These are phyloP conservation scores for Wallacemonas sp. DNA, from an alignment of 208 protist genomes.

Conservation along the genomic window DNA sequence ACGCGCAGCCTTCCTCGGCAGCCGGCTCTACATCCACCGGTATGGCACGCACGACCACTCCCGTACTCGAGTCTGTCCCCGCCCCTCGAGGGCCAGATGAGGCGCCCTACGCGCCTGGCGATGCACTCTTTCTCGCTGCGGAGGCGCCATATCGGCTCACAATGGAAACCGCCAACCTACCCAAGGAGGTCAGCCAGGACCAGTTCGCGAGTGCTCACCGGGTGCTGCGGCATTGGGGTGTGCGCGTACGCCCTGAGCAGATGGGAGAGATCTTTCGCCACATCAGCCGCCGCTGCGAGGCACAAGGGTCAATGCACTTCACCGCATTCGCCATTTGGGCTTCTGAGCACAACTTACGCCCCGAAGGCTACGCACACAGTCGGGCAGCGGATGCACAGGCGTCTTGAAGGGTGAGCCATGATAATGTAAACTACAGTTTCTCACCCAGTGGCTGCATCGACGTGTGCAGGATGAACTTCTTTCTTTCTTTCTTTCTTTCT, in stretches of 20 bases:
- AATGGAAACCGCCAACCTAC: conserved; percentile 20
- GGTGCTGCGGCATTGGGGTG: conserved; percentile 53
- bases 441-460: too few species aligned
- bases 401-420: too few species aligned
- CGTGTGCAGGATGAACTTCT: too few species aligned
- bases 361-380: conserved; percentile 43
- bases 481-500: too few species aligned
- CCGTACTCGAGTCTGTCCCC: background rate
- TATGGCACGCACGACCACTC: background rate
- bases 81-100: background rate
- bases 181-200: conserved; percentile 33
- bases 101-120: conserved; percentile 16
- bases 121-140: conserved; percentile 26
- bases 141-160: conserved; percentile 29
- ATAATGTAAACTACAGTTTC: background rate
- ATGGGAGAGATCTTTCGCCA: conserved; percentile 11
- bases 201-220: conserved; percentile 33
- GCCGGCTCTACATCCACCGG: background rate
- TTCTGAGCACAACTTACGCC: conserved; percentile 41
- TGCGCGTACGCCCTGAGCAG: conserved; percentile 29
- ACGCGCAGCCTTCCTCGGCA: background rate
- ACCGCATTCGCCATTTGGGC: conserved; percentile 58
- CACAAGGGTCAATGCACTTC: conserved; percentile 39
- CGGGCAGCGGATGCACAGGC: background rate
- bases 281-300: conserved; percentile 24